Evolutionary conservation across 1,139 yeast genomes (phyloP), one percentile per base, ranked within the genome.

Genomic region (Blastobotrys ciferrii): DNA sequence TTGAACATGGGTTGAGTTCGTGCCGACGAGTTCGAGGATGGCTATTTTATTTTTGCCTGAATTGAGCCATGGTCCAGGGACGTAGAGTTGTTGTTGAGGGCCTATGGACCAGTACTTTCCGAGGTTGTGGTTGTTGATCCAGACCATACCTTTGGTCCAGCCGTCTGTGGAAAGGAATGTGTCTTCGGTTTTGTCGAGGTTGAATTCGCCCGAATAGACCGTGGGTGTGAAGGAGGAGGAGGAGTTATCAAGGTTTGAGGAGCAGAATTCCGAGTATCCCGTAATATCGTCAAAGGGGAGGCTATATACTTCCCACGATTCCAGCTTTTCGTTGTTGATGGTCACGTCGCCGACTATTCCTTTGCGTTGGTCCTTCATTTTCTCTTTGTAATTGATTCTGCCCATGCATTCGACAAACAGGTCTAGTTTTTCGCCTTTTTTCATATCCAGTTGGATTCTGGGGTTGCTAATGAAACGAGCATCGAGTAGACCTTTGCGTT

Each of bases 41-140:
- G 19, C 30, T n/a, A 45, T 36, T 25, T 32, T 14, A 32, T 45
- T 45, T 11, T 28, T 13, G 17, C 36, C 36, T 11, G 19, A 7
- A 15, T 32, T 14, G 23, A 45, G 31, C 23, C 9, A 45, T 4
- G 20, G 15, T 20, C 19, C 19, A 18, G 49, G 49, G 15, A 42
- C 36, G 32, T 42, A 46, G 15, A 46, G 32, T 19, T 37, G 37
- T 32, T 46, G 49, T 42, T 46, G 49, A 11, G 49, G 49, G 14
- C 49, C 49, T 11, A 37, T 33, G 17, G 14, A 18, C 46, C 46
- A 46, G 25, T 46, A 46, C 14, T 46, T 12, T 5, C 49, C 49
- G 4, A 46, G 38, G 23, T 35, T 32, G n/a, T 46, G 31, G 13
- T 46, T 46, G 31, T 46, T 46, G 32, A 46, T 33, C 42, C 45